These are phyloP conservation scores for Metschnikowia reukaufii DNA, from an alignment of 805 yeast genomes.

Conservation along the genomic window DNA sequence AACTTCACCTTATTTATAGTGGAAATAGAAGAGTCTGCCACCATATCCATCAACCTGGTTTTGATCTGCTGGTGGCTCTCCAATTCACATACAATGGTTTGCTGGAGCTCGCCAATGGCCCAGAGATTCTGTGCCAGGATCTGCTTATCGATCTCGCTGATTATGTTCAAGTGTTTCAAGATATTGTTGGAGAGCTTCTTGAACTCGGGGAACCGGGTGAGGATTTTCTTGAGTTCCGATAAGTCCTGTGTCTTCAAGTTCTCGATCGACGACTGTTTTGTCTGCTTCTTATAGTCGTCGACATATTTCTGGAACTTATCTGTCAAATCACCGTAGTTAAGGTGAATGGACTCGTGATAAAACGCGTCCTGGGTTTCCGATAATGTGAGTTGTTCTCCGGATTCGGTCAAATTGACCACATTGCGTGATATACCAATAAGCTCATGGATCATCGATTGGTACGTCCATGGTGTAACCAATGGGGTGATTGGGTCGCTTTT, in stretches of 20 bases:
- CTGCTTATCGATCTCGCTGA: conserved; percentile 78
- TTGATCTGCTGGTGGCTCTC: conserved; percentile 43
- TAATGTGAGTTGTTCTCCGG: conserved; percentile 50
- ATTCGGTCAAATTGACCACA: conserved; percentile 63
- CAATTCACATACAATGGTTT: conserved; percentile 63
- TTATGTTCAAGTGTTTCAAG: conserved; percentile 87
- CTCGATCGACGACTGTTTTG: conserved; percentile 60
- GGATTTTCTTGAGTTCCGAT: conserved; percentile 85
- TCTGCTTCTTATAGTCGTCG: conserved; percentile 73
- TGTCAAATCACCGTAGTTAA: conserved; percentile 94
- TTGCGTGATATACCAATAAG: conserved; percentile 82
- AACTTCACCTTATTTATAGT: conserved; percentile 66
- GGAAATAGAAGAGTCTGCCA: conserved; percentile 44
- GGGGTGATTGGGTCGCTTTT: conserved; percentile 93
- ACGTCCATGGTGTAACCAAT: conserved; percentile 92
- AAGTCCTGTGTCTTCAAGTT: conserved; percentile 66
- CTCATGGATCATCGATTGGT: conserved; percentile 96
- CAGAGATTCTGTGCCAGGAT: conserved; percentile 67
- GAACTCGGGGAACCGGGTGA: conserved; percentile 93
- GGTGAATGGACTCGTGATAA: conserved; percentile 75
- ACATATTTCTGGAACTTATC: conserved; percentile 83
- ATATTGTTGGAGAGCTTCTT: conserved; percentile 84
- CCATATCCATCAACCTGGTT: conserved; percentile 52
- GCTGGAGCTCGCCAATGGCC: conserved; percentile 89
- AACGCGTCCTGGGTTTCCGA: conserved; percentile 70